Percentiles rank a stretch among this genome's conserved stretches.
Evolutionary conservation across 768 basidiomycete species (phyloP).

Genomic region (Amanita brunnescens): DNA sequence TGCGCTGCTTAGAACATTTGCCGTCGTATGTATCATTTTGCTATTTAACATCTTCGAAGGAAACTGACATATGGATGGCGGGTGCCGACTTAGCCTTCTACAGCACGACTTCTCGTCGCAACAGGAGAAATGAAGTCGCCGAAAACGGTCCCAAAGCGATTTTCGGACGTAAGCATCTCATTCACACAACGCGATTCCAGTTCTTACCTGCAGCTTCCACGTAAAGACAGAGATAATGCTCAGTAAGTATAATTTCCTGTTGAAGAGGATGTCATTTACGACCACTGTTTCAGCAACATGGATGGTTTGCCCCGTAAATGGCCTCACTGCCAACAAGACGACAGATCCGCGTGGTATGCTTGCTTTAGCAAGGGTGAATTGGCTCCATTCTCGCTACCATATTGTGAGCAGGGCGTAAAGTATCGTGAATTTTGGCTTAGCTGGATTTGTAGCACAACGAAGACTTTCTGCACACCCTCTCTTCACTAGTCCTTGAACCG

Average conservation of each 20-base stretch:
- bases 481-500: slow-evolving; percentile 30
- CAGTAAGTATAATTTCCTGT: too few species aligned
- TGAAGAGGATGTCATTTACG: too few species aligned
- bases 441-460: slow-evolving; percentile 22
- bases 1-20: slow-evolving; percentile 48
- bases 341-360: slow-evolving; percentile 27
- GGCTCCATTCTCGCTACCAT: slow-evolving; percentile 28
- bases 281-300: not conserved
- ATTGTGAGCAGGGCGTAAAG: slow-evolving; percentile 20
- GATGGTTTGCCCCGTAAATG: slow-evolving; percentile 2
- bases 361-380: slow-evolving; percentile 30
- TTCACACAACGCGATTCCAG: not conserved
- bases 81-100: slow-evolving; percentile 28
- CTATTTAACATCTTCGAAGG: not conserved
- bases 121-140: slow-evolving; percentile 31
- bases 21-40: slow-evolving; percentile 21
- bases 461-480: slow-evolving; percentile 34
- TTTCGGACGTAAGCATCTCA: slow-evolving; percentile 35
- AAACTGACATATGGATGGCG: not conserved
- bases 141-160: slow-evolving; percentile 31
- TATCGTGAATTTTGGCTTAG: not conserved
- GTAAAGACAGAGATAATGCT: too few species aligned
- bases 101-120: slow-evolving; percentile 31
- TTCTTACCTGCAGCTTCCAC: not conserved
- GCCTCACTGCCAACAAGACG: slow-evolving; percentile 4